phyloP scores from a whole-genome alignment of 495 filamentous ascomycete genomes.

The Hypoxylon perforatum region DNA sequence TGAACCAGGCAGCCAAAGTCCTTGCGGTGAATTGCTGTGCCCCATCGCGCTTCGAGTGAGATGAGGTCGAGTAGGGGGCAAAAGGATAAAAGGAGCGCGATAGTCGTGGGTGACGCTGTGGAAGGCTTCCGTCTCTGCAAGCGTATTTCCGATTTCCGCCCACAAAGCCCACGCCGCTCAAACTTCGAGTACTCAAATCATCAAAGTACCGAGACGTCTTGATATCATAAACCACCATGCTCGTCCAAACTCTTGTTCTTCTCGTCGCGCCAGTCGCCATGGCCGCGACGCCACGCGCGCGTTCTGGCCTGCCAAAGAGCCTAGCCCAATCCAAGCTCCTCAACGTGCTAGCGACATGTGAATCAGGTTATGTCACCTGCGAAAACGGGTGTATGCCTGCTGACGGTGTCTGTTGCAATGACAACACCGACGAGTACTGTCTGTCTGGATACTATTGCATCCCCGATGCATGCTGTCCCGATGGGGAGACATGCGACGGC shows the following conservation, averaged over 20 bases:
- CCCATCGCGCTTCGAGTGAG: conserved; percentile 5
- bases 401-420: conserved; percentile 34
- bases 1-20: conserved; percentile 17
- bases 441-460: conserved; percentile 38
- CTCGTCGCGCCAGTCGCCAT: conserved; percentile 29
- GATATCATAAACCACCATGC: conserved; percentile 26
- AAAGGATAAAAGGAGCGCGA: conserved; percentile 30
- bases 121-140: background rate
- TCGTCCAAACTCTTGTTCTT: conserved; percentile 23
- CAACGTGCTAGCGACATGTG: conserved; percentile 28
- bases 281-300: conserved; percentile 26
- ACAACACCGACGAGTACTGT: conserved; percentile 41
- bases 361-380: conserved; percentile 15
- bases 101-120: background rate
- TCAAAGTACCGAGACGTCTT: background rate
- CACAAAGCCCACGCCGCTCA: background rate
- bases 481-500: conserved; percentile 32
- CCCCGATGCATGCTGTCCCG: conserved; percentile 37
- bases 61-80: conserved; percentile 13
- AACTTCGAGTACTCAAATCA: background rate
- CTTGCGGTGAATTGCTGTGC: conserved; percentile 9
- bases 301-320: conserved; percentile 29
- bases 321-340: conserved; percentile 27
- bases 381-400: conserved; percentile 34
- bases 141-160: background rate